Evolutionary conservation across 1,284 basidiomycete genomes (phyloP).

Genomic region (Austropuccinia psidii): DNA sequence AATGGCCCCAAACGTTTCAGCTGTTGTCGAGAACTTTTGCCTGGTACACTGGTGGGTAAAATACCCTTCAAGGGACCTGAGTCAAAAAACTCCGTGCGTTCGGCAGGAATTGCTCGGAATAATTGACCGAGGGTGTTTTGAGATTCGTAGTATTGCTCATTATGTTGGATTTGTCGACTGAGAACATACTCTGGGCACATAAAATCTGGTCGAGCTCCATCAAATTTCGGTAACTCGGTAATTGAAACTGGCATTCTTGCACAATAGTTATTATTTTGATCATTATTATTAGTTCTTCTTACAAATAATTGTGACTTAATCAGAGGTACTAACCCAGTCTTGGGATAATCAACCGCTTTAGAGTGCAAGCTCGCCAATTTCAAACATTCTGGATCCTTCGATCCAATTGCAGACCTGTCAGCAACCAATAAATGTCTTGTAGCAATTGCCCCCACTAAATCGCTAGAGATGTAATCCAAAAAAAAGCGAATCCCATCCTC

Average conservation of each 20-base stretch:
- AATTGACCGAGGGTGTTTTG: constrained; percentile 10
- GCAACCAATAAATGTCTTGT: constrained; percentile 61
- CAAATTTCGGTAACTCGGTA: background rate
- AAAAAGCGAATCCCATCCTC: constrained; percentile 65
- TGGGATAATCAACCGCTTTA: constrained; percentile 53
- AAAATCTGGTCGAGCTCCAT: background rate
- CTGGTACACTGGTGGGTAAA: background rate
- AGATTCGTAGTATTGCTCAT: constrained; percentile 30
- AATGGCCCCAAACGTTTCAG: background rate
- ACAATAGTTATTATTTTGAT: background rate
- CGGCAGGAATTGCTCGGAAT: constrained; percentile 31
- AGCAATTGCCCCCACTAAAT: constrained; percentile 54
- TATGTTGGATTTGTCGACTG: background rate
- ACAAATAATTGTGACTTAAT: background rate
- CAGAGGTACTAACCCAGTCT: constrained; percentile 19
- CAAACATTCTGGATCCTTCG: constrained; percentile 58
- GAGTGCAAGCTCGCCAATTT: constrained; percentile 59
- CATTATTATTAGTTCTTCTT: background rate
- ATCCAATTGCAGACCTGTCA: constrained; percentile 57
- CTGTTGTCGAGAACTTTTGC: background rate
- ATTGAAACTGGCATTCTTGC: background rate
- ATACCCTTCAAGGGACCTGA: background rate
- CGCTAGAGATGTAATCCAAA: constrained; percentile 61
- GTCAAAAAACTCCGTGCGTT: constrained; percentile 17
- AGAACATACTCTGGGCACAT: background rate